These are phyloP conservation scores for Pyrus hybrid DNA, from an alignment of 331 rosid species.

Conservation along the genomic window DNA sequence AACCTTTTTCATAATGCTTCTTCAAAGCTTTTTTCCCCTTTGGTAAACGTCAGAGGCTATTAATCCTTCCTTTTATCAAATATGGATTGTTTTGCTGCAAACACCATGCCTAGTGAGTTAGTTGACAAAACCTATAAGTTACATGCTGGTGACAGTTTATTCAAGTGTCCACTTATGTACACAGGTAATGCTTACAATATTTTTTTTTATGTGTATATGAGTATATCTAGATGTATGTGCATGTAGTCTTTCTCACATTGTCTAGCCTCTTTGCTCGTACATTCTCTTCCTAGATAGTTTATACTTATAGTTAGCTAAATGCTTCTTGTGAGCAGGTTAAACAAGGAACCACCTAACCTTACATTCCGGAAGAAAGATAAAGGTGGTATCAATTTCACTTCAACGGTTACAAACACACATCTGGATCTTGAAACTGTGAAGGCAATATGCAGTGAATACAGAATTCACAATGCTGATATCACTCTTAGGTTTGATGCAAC, in stretches of 20 bases:
- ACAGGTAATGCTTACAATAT: not conserved
- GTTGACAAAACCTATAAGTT: not conserved
- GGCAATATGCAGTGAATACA: conserved; percentile 92
- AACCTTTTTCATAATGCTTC: not conserved
- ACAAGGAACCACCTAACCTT: conserved; percentile 90
- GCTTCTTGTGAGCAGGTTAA: conserved; percentile 54
- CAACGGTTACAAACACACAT: conserved; percentile 75
- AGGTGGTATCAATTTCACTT: conserved; percentile 94
- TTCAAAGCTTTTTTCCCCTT: not conserved
- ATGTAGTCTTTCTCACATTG: not conserved
- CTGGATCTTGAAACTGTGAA: conserved; percentile 92
- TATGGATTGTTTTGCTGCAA: not conserved
- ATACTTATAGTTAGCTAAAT: not conserved
- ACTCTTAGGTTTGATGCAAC: conserved; percentile 94
- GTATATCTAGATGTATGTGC: not conserved
- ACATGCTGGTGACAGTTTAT: not conserved
- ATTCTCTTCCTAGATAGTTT: conserved; percentile 1
- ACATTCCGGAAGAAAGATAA: conserved; percentile 92
- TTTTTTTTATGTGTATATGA: not conserved
- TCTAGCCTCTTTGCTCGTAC: not conserved
- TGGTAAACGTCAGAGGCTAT: not conserved
- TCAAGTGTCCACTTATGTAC: not conserved
- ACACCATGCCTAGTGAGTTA: not conserved
- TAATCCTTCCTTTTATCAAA: not conserved
- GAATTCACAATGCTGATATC: conserved; percentile 93